Conservation (phyloP, 192 early-diverging fungal genomes). For the Tieghemiomyces parasiticus region DNA sequence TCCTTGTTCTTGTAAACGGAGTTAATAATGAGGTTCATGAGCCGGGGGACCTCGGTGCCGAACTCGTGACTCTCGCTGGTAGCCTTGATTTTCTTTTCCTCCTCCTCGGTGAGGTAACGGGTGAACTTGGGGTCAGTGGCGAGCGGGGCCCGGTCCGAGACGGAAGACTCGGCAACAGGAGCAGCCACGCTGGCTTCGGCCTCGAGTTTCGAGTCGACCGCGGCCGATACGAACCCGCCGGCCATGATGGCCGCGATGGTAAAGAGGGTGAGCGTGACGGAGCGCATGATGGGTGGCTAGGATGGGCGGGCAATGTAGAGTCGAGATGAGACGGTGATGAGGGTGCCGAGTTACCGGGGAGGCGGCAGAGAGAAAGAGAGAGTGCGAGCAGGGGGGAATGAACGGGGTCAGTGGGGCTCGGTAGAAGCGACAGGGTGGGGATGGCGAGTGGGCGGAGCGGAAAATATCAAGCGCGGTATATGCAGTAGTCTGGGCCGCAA, state of each 20-base stretch:
- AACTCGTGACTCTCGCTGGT: slow-evolving; percentile 47
- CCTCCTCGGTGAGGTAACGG: slow-evolving; percentile 5
- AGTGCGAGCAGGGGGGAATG: too few species aligned
- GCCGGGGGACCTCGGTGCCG: slow-evolving; percentile 75
- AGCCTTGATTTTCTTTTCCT: neutral
- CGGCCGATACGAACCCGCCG: neutral
- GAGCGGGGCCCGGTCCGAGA: neutral
- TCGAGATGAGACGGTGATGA: neutral
- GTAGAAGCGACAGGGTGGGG: too few species aligned
- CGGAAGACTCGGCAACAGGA: neutral
- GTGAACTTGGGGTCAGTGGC: neutral
- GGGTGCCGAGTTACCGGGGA: too few species aligned
- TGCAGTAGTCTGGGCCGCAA: too few species aligned
- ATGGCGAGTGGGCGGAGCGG: too few species aligned
- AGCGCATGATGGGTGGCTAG: slow-evolving; percentile 3
- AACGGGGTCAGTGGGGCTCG: too few species aligned
- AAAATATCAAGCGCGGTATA: too few species aligned
- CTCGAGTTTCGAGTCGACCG: neutral
- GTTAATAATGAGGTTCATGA: slow-evolving; percentile 93
- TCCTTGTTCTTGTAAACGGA: slow-evolving; percentile 91
- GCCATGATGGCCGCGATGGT: slow-evolving; percentile 8
- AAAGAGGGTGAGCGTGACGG: slow-evolving; percentile 4
- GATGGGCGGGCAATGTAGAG: neutral
- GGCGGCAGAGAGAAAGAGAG: too few species aligned
- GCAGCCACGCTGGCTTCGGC: neutral